A percentile compares a stretch with the other conserved stretches of the same genome.
Conservation (phyloP, 2,329 filamentous ascomycete genomes). For the Ramularia collo-cygni region DNA sequence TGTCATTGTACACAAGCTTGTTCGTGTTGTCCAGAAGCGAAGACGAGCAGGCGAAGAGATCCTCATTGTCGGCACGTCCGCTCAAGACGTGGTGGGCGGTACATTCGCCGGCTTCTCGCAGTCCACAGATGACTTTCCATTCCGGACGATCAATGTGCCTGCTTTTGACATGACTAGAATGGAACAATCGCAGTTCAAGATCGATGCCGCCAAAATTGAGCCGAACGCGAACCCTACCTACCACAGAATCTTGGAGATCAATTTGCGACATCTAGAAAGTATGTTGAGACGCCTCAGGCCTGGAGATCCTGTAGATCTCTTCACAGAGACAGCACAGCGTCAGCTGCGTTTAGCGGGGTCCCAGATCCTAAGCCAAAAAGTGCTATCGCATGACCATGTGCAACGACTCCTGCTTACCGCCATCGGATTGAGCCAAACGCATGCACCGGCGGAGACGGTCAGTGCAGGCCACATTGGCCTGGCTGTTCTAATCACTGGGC, state of each 20-base stretch:
- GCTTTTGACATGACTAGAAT: constrained; percentile 33
- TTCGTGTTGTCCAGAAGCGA: constrained; percentile 62
- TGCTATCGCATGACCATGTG: constrained; percentile 51
- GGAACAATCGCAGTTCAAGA: constrained; percentile 10
- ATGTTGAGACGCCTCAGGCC: constrained; percentile 50
- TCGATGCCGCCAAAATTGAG: constrained; percentile 6
- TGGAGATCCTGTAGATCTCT: constrained; percentile 15
- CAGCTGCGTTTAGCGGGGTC: constrained; percentile 22
- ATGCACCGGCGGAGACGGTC: constrained; percentile 25
- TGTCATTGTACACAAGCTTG: constrained; percentile 62
- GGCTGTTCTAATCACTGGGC: constrained; percentile 19
- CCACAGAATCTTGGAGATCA: constrained; percentile 43
- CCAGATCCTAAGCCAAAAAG: constrained; percentile 43
- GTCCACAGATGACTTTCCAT: constrained; percentile 39
- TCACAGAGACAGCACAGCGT: constrained; percentile 11
- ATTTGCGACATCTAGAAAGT: constrained; percentile 57
- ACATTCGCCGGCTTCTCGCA: constrained; percentile 8
- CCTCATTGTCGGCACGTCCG: constrained; percentile 72
- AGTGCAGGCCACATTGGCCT: constrained; percentile 32
- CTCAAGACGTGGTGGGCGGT: constrained; percentile 34
- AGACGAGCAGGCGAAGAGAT: constrained; percentile 66
- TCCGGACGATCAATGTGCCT: constrained; percentile 49
- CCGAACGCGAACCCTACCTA: constrained; percentile 13
- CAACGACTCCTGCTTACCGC: constrained; percentile 52
- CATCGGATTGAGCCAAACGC: constrained; percentile 43